Evolutionary conservation across 2,329 filamentous ascomycete genomes (phyloP).

Genomic region (Aspergillus neoniger): DNA sequence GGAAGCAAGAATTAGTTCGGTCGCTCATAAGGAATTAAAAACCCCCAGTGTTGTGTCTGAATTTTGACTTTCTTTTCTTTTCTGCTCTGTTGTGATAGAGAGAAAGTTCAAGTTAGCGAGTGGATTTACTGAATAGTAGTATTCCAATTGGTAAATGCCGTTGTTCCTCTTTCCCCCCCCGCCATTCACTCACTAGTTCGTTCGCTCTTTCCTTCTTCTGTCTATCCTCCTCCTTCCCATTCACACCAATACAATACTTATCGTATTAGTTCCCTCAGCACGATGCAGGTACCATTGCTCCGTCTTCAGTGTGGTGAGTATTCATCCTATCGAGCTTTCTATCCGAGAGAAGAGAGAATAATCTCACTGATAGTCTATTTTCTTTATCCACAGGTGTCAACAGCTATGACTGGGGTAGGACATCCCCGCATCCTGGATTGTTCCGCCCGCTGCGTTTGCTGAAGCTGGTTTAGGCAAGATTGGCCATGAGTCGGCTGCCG

Average conservation of each 20-base stretch:
- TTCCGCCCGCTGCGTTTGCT: conserved; percentile 21
- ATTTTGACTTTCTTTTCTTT: neutral
- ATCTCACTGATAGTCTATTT: neutral
- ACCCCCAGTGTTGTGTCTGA: neutral
- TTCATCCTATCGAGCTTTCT: neutral
- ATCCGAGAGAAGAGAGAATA: neutral
- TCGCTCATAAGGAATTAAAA: no score
- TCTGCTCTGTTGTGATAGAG: neutral
- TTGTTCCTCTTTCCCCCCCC: neutral
- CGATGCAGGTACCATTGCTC: conserved; percentile 77
- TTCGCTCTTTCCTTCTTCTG: neutral
- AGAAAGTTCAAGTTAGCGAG: neutral
- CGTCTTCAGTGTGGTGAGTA: conserved; percentile 65
- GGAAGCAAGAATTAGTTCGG: neutral
- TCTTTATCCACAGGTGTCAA: conserved; percentile 70
- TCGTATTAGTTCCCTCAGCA: conserved; percentile 18
- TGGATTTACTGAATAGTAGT: neutral
- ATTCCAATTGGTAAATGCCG: neutral
- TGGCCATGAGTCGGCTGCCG: conserved; percentile 82
- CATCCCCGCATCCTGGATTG: neutral
- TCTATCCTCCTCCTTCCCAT: neutral
- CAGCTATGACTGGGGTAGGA: conserved; percentile 91
- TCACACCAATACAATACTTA: neutral
- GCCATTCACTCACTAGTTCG: neutral
- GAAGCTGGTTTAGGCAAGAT: conserved; percentile 67